phyloP scores from a whole-genome alignment of 1,284 basidiomycete species.

The Sanghuangporus sanghuang region DNA sequence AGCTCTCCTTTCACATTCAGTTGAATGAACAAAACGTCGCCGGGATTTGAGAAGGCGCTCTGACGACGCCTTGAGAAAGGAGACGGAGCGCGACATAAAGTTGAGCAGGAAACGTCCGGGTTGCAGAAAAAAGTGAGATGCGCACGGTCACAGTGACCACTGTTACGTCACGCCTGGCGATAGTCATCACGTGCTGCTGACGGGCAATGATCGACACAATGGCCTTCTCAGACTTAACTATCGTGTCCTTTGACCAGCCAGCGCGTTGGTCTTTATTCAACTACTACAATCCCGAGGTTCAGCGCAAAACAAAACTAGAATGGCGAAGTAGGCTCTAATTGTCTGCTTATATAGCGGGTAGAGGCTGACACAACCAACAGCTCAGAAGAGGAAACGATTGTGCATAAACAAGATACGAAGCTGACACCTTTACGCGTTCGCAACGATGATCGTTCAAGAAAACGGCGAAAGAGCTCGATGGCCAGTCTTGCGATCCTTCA shows the following conservation, averaged over 20 bases:
- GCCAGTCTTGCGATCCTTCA: slow-evolving; percentile 12
- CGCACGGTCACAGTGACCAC: background rate
- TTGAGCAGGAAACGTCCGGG: background rate
- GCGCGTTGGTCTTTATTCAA: background rate
- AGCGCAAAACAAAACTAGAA: background rate
- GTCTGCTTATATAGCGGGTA: background rate
- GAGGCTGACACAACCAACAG: background rate
- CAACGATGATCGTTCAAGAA: slow-evolving; percentile 2
- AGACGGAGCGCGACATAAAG: slow-evolving; percentile 13
- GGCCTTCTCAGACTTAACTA: background rate
- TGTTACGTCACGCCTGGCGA: background rate
- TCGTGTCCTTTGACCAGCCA: background rate
- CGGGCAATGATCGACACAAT: background rate
- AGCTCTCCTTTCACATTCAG: background rate
- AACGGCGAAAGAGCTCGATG: slow-evolving; percentile 14
- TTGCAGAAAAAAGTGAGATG: slow-evolving; percentile 11
- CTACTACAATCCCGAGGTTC: background rate
- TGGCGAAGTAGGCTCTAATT: background rate
- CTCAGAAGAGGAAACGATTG: slow-evolving; percentile 3
- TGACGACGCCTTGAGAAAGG: slow-evolving; percentile 3
- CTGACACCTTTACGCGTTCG: slow-evolving; percentile 6
- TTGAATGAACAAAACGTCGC: background rate
- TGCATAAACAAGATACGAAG: slow-evolving; percentile 3
- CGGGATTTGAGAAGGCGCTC: slow-evolving; percentile 6
- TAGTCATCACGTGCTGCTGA: background rate